A percentile compares a stretch with the other conserved stretches of the same genome.
phyloP scores from a whole-genome alignment of 2,329 filamentous ascomycete species.

The Ophiosphaerella herpotricha region DNA sequence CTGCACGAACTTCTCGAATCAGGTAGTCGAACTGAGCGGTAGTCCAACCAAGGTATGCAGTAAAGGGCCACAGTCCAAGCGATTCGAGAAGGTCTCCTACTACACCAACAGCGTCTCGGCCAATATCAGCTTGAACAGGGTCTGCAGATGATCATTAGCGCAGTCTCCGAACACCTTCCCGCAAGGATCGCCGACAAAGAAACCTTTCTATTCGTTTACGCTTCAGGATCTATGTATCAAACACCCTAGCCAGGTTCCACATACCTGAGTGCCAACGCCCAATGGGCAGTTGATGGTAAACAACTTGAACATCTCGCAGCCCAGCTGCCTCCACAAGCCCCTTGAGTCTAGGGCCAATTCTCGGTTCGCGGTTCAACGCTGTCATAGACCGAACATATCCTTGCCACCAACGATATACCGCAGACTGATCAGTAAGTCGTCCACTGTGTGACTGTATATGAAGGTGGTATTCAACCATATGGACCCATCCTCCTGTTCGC shows the following conservation, averaged over 20 bases:
- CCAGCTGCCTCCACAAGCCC: conserved; percentile 36
- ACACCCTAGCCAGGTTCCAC: conserved; percentile 1
- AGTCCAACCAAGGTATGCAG: conserved; percentile 37
- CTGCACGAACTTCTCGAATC: conserved; percentile 32
- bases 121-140: conserved; percentile 34
- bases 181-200: too few species aligned
- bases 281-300: conserved; percentile 41
- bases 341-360: conserved; percentile 38
- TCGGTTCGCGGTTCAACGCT: conserved; percentile 37
- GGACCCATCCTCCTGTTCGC: conserved; percentile 79
- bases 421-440: conserved; percentile 62
- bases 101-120: conserved; percentile 32
- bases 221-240: too few species aligned
- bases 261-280: conserved; percentile 45
- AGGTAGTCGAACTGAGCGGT: conserved; percentile 35
- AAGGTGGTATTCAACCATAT: conserved; percentile 86
- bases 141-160: conserved; percentile 20
- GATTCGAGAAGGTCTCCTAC: conserved; percentile 44
- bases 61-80: conserved; percentile 45
- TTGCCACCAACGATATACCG: conserved; percentile 43
- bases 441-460: conserved; percentile 87
- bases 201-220: not conserved
- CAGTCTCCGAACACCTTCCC: not conserved
- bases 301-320: conserved; percentile 35
- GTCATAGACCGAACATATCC: conserved; percentile 44